phyloP scores from a whole-genome alignment of 176 grass and related monocot species.

The Ampelocalamus luodianensis region DNA sequence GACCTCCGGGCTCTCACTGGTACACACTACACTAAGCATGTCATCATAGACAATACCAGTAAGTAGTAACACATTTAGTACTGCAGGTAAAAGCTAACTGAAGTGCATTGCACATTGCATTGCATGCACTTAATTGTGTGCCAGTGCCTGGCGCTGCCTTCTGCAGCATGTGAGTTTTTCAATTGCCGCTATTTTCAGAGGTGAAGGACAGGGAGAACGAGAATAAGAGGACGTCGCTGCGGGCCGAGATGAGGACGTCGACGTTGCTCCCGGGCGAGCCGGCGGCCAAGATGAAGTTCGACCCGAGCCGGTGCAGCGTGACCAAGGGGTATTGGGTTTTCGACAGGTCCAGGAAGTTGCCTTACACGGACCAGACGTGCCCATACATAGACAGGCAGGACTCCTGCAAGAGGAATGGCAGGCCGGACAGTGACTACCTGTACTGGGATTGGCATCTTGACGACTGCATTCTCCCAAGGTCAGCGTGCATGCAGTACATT shows the following conservation, averaged over 20 bases:
- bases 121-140: neutral
- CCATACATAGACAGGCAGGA: constrained; percentile 76
- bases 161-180: neutral
- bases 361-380: constrained; percentile 61
- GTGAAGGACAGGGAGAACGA: constrained; percentile 25
- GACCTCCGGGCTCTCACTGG: constrained; percentile 68
- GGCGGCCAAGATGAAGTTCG: constrained; percentile 40
- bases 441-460: constrained; percentile 78
- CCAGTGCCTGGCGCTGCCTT: neutral
- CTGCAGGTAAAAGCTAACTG: neutral
- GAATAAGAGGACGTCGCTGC: neutral
- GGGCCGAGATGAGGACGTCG: neutral
- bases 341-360: constrained; percentile 53
- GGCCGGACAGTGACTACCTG: constrained; percentile 69
- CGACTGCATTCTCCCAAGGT: constrained; percentile 78
- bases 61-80: neutral
- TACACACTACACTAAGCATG: constrained; percentile 47
- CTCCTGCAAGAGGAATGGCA: constrained; percentile 64
- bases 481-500: neutral
- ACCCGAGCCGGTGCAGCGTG: constrained; percentile 55
- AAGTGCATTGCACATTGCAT: neutral
- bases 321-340: constrained; percentile 70
- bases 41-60: constrained; percentile 42
- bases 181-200: constrained; percentile 25
- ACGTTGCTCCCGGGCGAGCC: constrained; percentile 4